phyloP scores from a whole-genome alignment of 768 basidiomycete species.

The Suillus lakei region DNA sequence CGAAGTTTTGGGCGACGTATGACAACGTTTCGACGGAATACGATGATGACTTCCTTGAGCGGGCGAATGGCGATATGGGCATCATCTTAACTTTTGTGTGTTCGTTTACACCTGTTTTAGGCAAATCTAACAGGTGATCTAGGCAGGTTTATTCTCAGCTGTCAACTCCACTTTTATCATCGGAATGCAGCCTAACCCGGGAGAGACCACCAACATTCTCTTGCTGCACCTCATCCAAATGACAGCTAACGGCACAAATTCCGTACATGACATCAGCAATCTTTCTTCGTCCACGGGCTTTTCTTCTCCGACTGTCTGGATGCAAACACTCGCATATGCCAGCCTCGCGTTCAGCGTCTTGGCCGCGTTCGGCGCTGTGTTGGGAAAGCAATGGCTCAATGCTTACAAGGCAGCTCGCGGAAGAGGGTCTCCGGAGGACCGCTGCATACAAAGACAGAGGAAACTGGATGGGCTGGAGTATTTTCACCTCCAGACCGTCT shows the following conservation, averaged over 20 bases:
- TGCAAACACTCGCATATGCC: conserved; percentile 14
- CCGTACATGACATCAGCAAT: not conserved
- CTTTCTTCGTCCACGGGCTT: conserved; percentile 13
- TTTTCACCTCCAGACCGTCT: conserved; percentile 7
- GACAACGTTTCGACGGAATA: conserved; percentile 13
- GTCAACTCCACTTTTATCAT: conserved; percentile 41
- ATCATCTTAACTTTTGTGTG: conserved; percentile 26
- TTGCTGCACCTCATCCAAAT: conserved; percentile 13
- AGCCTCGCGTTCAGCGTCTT: conserved; percentile 16
- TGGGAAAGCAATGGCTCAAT: conserved; percentile 5
- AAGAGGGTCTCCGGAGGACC: not conserved
- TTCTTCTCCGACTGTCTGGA: not conserved
- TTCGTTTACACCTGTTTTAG: not conserved
- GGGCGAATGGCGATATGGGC: conserved; percentile 17
- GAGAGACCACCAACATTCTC: conserved; percentile 23
- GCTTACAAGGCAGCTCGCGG: conserved; percentile 6
- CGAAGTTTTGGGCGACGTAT: conserved; percentile 17
- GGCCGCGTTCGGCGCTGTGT: conserved; percentile 16
- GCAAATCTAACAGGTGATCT: not conserved
- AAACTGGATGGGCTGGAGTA: conserved; percentile 9
- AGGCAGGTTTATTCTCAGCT: conserved; percentile 47
- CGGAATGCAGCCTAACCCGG: conserved; percentile 34
- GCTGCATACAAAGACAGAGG: conserved; percentile 8
- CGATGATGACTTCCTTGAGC: conserved; percentile 16
- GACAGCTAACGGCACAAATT: not conserved